Conservation (phyloP, 108 stramenopile species). For the Cyclostephanos invisitatus region DNA sequence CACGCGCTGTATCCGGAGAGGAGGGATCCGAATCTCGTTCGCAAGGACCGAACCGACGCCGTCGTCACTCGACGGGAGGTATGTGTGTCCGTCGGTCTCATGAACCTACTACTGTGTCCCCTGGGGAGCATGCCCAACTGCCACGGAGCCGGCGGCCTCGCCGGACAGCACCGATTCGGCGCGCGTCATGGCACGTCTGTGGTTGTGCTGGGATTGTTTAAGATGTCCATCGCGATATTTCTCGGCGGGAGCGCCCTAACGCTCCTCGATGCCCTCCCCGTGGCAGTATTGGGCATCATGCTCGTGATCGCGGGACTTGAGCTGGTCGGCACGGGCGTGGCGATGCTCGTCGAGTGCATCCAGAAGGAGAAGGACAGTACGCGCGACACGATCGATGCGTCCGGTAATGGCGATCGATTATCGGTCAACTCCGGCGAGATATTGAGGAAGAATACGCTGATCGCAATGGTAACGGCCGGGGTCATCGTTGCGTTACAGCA, state of each 20-base stretch:
- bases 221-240: conserved; percentile 65
- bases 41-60: conserved; percentile 32
- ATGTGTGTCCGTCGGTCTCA: conserved; percentile 67
- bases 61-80: conserved; percentile 69
- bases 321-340: conserved; percentile 65
- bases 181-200: conserved; percentile 82
- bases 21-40: conserved; percentile 18
- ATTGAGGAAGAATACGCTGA: conserved; percentile 45
- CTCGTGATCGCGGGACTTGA: conserved; percentile 77
- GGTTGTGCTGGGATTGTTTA: conserved; percentile 64
- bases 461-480: conserved; percentile 62
- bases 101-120: conserved; percentile 74
- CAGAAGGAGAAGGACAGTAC: conserved; percentile 30
- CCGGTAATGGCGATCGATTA: not conserved
- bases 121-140: conserved; percentile 85
- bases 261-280: conserved; percentile 73
- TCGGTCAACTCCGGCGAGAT: conserved; percentile 14
- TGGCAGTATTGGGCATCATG: conserved; percentile 72
- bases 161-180: conserved; percentile 83
- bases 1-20: conserved; percentile 75
- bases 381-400: conserved; percentile 3
- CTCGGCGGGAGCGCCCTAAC: conserved; percentile 61
- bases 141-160: conserved; percentile 89
- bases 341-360: conserved; percentile 39
- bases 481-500: conserved; percentile 69